Evolutionary conservation across 140 eudicot genomes (phyloP).

Genomic region (Oenanthe javanica): DNA sequence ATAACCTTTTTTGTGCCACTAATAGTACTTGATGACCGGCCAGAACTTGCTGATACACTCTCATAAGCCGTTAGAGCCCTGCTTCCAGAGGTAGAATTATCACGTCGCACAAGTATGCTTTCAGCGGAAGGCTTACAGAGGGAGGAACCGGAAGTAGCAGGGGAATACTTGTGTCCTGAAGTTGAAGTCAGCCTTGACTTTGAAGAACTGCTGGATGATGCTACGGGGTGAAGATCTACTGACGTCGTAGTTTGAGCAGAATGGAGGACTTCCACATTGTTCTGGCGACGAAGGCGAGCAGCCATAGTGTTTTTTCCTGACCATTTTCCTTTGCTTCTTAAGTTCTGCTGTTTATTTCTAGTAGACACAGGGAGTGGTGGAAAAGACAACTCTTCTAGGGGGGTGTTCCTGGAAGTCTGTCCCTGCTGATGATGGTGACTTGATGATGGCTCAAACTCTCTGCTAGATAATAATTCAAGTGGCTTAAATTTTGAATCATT

Average conservation of each 20-base stretch:
- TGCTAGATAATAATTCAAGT: conserved; percentile 17
- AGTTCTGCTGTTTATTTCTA: conserved; percentile 14
- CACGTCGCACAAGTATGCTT: conserved; percentile 1
- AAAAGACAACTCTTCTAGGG: conserved; percentile 20
- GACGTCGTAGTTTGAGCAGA: conserved; percentile 12
- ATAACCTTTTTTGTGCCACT: conserved; percentile 5
- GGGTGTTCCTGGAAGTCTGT: conserved; percentile 1
- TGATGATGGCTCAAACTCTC: conserved; percentile 18
- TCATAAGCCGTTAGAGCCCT: not conserved
- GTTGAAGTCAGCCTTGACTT: conserved; percentile 2
- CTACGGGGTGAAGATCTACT: conserved; percentile 3
- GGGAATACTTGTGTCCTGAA: not conserved
- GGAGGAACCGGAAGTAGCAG: conserved; percentile 12
- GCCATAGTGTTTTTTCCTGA: conserved; percentile 17
- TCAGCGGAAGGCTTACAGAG: not conserved
- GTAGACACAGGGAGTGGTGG: conserved; percentile 28
- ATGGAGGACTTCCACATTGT: conserved; percentile 18
- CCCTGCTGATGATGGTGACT: not conserved
- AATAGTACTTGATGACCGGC: conserved; percentile 1
- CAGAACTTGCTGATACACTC: conserved; percentile 2
- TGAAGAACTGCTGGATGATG: conserved; percentile 1
- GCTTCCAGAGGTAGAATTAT: not conserved
- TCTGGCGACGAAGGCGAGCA: conserved; percentile 18
- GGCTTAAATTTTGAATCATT: conserved; percentile 13
- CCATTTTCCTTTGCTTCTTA: conserved; percentile 9